A percentile compares a stretch with the other conserved stretches of the same genome.
Conservation (phyloP, 164 flowering plant genomes). For the Chloranthus sessilifolius region DNA sequence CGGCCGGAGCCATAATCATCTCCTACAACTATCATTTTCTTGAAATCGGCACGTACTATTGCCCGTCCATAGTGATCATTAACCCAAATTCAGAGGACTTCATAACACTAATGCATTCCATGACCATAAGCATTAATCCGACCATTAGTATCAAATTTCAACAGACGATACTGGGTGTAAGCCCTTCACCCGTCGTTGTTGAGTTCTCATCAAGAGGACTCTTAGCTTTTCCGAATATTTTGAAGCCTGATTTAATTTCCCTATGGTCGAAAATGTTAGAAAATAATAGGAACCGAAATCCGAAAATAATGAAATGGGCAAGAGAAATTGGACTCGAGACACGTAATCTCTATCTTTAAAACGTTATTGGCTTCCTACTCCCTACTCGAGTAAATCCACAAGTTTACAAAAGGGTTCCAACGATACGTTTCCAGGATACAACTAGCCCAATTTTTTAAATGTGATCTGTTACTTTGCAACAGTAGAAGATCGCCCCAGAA, state of each 20-base stretch:
- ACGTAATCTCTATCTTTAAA: too few relatives aligned
- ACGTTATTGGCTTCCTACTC: too few relatives aligned
- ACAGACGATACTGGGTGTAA: conserved; percentile 32
- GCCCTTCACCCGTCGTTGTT: conserved; percentile 49
- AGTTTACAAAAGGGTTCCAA: too few relatives aligned
- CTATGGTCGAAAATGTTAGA: neutral
- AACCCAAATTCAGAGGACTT: conserved; percentile 18
- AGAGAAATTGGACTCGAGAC: too few relatives aligned
- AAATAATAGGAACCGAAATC: too few relatives aligned
- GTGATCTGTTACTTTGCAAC: too few relatives aligned
- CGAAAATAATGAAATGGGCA: too few relatives aligned
- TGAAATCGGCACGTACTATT: neutral
- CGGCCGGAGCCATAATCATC: conserved; percentile 28
- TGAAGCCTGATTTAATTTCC: neutral
- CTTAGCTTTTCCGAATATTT: conserved; percentile 1
- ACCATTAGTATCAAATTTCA: conserved; percentile 29
- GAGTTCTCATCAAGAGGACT: conserved; percentile 50
- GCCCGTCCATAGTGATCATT: conserved; percentile 24
- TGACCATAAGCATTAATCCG: conserved; percentile 21
- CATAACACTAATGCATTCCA: conserved; percentile 3
- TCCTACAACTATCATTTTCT: conserved; percentile 13
- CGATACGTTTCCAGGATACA: too few relatives aligned
- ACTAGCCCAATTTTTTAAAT: too few relatives aligned
- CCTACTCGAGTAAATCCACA: too few relatives aligned
- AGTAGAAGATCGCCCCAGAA: too few relatives aligned